These are phyloP conservation scores for Astragalus glycyphyllos DNA, from an alignment of 306 rosid species.

Conservation along the genomic window DNA sequence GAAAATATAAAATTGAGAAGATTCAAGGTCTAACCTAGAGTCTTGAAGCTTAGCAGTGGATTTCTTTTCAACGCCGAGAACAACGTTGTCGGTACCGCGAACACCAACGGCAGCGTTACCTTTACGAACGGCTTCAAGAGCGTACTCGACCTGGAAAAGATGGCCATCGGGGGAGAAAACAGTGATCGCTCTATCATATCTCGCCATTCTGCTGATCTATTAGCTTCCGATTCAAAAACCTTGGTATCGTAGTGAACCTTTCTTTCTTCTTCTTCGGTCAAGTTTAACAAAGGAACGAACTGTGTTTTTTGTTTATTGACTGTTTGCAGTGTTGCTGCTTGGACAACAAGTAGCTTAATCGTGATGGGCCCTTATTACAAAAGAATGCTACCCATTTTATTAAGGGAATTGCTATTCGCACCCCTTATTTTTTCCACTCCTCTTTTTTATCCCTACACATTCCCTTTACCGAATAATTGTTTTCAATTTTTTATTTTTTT, in stretches of 20 bases:
- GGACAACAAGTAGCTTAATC: slow-evolving; percentile 24
- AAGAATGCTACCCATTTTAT: no score
- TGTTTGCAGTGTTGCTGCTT: slow-evolving; percentile 12
- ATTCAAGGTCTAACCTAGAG: slow-evolving; percentile 61
- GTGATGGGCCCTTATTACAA: slow-evolving; percentile 1
- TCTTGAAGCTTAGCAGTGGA: slow-evolving; percentile 95
- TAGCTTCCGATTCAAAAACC: slow-evolving; percentile 21
- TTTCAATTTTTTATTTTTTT: no score
- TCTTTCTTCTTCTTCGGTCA: neutral
- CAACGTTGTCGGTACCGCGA: slow-evolving; percentile 94
- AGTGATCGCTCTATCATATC: slow-evolving; percentile 97
- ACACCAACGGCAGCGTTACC: slow-evolving; percentile 99
- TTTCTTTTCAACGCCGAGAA: slow-evolving; percentile 98
- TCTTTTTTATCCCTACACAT: no score
- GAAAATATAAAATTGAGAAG: neutral
- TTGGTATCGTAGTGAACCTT: neutral
- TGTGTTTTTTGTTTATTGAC: neutral
- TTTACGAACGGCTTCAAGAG: slow-evolving; percentile 97
- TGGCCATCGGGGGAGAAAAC: slow-evolving; percentile 98
- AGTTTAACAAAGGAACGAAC: neutral
- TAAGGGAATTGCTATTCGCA: no score
- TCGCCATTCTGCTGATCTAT: slow-evolving; percentile 61
- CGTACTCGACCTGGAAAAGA: slow-evolving; percentile 96
- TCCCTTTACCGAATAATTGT: no score
- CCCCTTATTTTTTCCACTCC: no score